Evolutionary conservation across 108 stramenopile genomes (phyloP), one percentile per base, ranked within the genome.

Genomic region (Cyclotella atomus): DNA sequence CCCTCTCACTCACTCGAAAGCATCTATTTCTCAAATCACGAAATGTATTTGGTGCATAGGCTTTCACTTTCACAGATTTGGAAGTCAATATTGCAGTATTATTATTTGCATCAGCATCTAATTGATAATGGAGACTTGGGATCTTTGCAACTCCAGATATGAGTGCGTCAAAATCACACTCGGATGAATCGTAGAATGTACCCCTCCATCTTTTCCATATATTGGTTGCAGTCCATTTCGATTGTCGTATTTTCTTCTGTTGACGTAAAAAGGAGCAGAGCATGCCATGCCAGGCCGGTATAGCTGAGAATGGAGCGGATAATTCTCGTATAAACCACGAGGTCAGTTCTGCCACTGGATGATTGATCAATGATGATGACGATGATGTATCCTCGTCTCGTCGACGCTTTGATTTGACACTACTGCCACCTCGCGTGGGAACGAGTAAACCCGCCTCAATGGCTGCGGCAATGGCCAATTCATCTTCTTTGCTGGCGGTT

Each of bases 1-100:
- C 68, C 27, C 36, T 21, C 53, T 92, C 88, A 5, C 76, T 61
- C 5, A 95, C 85, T 29, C 88, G 79, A 84, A 95, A 95, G 29
- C 76, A 59, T 33, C 67, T 77, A 41, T 70, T 82, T 50, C 93
- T 74, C 23, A 95, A 66, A 57, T 92, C 67, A 12, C 76, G 77
- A 79, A 95, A 95, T 23, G 74, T 59, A 8, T 76, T 64, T 1
- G 91, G 89, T 38, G 86, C 86, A 77, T 79, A 89, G 9, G 82
- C 82, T 17, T 68, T 77, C 7, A 93, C 64, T 23, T 76, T 78
- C 23, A 80, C 82, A 15, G 52, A 9, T 47, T 54, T 77, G 21
- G 41, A 36, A 15, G 56, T 10, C 30, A 49, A 4, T 10, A 30
- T 32, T 30, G 38, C 12, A 41, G 10, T 30, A 16, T 32, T 57